phyloP scores from a whole-genome alignment of 2,329 filamentous ascomycete genomes.

The Fusarium palustre region DNA sequence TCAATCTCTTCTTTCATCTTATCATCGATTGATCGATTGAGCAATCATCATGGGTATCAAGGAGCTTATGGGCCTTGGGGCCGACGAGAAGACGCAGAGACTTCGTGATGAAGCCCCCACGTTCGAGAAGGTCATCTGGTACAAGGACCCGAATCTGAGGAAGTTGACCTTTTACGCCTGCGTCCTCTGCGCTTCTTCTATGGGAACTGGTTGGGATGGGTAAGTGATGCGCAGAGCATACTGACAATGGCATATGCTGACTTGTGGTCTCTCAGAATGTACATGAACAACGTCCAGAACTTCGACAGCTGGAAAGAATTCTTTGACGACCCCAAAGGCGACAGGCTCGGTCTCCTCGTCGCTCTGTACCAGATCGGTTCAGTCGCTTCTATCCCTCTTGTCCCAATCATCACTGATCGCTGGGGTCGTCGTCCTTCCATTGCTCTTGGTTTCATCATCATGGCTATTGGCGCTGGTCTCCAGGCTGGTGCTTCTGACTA shows the following conservation, averaged over 20 bases:
- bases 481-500: conserved; percentile 55
- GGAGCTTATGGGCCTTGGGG: conserved; percentile 24
- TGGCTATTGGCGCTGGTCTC: conserved; percentile 50
- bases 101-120: conserved; percentile 58
- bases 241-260: conserved; percentile 65
- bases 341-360: conserved; percentile 61
- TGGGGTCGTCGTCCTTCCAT: conserved; percentile 59
- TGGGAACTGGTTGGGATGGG: conserved; percentile 35
- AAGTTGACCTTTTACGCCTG: conserved; percentile 60
- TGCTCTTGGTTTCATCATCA: conserved; percentile 57
- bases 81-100: conserved; percentile 27
- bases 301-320: conserved; percentile 66
- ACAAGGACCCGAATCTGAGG: conserved; percentile 65
- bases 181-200: conserved; percentile 24
- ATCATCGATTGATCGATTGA: not conserved
- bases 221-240: conserved; percentile 56
- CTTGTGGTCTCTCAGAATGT: conserved; percentile 69
- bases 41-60: conserved; percentile 24
- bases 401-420: conserved; percentile 58
- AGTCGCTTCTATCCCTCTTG: conserved; percentile 60
- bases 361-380: conserved; percentile 65
- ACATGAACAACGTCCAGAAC: conserved; percentile 57
- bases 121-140: conserved; percentile 69
- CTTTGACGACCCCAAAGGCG: conserved; percentile 51
- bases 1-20: not conserved